Conservation (phyloP, 441 rosid genomes). For the Brassica balearica region DNA sequence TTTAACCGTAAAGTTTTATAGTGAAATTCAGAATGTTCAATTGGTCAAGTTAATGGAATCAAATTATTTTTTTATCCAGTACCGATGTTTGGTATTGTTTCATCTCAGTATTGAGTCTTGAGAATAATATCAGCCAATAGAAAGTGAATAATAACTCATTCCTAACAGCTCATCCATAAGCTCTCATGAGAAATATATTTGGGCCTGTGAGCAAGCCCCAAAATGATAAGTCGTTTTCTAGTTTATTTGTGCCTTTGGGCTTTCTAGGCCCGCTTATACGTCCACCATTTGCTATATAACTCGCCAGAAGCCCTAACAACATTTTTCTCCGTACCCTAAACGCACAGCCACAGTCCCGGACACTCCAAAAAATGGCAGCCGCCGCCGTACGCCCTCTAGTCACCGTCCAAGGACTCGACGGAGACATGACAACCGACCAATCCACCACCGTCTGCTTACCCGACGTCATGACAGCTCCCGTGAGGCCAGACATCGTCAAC, state of each 20-base stretch:
- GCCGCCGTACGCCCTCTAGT: slow-evolving; percentile 78
- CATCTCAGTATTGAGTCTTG: neutral
- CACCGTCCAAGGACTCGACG: slow-evolving; percentile 64
- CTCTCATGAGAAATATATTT: neutral
- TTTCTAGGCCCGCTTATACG: neutral
- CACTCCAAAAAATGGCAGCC: slow-evolving; percentile 24
- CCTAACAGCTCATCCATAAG: neutral
- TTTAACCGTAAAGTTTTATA: neutral
- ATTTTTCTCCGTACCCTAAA: neutral
- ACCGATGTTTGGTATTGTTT: neutral
- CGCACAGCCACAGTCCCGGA: neutral
- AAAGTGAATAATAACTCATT: neutral
- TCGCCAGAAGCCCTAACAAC: neutral
- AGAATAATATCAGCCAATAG: neutral
- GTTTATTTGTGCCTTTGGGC: slow-evolving; percentile 10
- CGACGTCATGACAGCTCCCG: slow-evolving; percentile 71
- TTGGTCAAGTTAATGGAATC: neutral
- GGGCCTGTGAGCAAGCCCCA: neutral
- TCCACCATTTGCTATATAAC: neutral
- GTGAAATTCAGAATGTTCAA: slow-evolving; percentile 14
- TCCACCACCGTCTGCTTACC: slow-evolving; percentile 58
- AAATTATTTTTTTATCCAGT: neutral
- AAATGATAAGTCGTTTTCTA: neutral
- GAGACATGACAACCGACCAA: slow-evolving; percentile 76
- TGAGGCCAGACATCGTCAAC: slow-evolving; percentile 75